These are phyloP conservation scores for Westerdykella sp. DNA, from an alignment of 2,329 filamentous ascomycete genomes.

Conservation along the genomic window DNA sequence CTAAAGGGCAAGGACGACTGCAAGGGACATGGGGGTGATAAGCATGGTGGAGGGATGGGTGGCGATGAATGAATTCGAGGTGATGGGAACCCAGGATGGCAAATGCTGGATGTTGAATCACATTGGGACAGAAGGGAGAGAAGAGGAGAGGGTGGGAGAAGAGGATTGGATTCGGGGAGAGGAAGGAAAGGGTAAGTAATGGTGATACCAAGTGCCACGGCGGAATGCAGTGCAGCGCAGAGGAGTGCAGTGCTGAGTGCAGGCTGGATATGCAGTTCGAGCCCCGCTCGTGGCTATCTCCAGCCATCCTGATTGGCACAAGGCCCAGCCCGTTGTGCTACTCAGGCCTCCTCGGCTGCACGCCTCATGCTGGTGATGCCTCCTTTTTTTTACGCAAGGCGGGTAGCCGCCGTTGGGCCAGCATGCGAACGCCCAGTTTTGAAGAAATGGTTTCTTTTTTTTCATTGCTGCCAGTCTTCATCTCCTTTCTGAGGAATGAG, in stretches of 20 bases:
- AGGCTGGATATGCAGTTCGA: no score
- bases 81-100: no score
- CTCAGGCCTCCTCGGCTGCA: slow-evolving; percentile 22
- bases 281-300: slow-evolving; percentile 18
- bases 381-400: no score
- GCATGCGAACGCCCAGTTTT: no score
- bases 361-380: slow-evolving; percentile 16
- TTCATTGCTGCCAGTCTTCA: no score
- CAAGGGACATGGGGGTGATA: slow-evolving; percentile 9
- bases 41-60: slow-evolving; percentile 6
- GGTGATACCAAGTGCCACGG: slow-evolving; percentile 17
- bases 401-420: no score
- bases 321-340: slow-evolving; percentile 22
- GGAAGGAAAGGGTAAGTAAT: slow-evolving; percentile 12
- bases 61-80: no score
- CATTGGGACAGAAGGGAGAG: slow-evolving; percentile 1
- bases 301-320: slow-evolving; percentile 8
- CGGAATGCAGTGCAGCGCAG: no score
- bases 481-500: no score
- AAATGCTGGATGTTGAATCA: no score
- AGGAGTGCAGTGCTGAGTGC: no score
- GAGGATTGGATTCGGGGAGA: slow-evolving; percentile 13
- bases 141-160: slow-evolving; percentile 2
- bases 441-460: no score
- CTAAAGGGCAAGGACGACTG: slow-evolving; percentile 23